These are phyloP conservation scores for Penicillium parvum DNA, from an alignment of 495 filamentous ascomycete genomes.

Conservation along the genomic window DNA sequence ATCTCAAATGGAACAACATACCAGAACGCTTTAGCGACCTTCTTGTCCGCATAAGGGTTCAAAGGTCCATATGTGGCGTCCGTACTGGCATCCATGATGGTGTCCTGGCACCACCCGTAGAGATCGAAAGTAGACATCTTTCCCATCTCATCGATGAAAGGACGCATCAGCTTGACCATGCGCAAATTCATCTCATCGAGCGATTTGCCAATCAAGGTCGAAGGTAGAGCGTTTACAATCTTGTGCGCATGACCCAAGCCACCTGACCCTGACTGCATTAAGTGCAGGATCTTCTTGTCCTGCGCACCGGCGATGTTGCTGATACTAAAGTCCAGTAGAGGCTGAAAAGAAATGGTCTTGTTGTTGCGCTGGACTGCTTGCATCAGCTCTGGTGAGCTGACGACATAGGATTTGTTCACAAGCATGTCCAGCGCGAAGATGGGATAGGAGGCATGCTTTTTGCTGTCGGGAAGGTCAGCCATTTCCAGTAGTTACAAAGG, in stretches of 20 bases:
- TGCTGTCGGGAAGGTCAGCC: conserved; percentile 9
- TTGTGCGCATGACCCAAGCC: conserved; percentile 16
- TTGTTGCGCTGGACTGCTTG: conserved; percentile 38
- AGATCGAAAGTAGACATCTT: conserved; percentile 15
- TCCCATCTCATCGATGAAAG: conserved; percentile 18
- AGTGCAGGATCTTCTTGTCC: conserved; percentile 6
- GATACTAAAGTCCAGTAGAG: conserved; percentile 19
- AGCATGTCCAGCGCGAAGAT: conserved; percentile 44
- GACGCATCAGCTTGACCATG: conserved; percentile 18
- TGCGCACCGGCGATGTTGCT: conserved; percentile 19
- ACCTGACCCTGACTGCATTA: conserved; percentile 15
- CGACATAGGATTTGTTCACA: conserved; percentile 40
- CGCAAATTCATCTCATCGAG: conserved; percentile 28
- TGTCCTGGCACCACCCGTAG: conserved; percentile 37
- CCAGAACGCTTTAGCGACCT: conserved; percentile 42
- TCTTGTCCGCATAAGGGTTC: conserved; percentile 45
- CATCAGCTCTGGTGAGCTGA: conserved; percentile 39
- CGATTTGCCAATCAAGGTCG: conserved; percentile 20
- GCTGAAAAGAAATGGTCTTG: conserved; percentile 40
- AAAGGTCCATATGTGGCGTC: conserved; percentile 44
- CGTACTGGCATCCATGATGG: conserved; percentile 47
- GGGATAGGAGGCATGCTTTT: conserved; percentile 21
- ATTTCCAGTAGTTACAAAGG: not conserved
- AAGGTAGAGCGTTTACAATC: conserved; percentile 21
- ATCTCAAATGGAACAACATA: conserved; percentile 13